Base-by-base conservation (phyloP, 2,329 filamentous ascomycete genomes). In the Sphaerulina populicola region DNA sequence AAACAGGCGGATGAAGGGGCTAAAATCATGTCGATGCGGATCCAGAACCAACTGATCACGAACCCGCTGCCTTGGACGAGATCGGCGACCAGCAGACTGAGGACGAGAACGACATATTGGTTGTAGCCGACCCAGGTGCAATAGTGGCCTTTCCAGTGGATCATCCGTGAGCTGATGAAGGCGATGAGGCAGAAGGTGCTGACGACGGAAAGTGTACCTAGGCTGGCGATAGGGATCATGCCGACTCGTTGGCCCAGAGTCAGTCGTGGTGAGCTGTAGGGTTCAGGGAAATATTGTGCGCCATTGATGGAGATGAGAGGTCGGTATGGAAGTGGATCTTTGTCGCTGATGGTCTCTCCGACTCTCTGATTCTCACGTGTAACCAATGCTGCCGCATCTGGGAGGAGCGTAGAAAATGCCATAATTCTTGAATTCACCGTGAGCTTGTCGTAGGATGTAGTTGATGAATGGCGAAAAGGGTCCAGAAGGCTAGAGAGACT, bases 11-110 rank as follows among this genome's bases (percentile, higher is more conserved):
- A 58, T 0, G 74, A 76, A 2, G 73, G 73, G 1, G 81, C 78
- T 1, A 74, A 60, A 12, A 86, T 75, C 0, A 69, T 72, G 62
- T 83, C 72, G 11, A 70, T 64, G 1, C 67, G 64, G 4, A 85
- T 69, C 77, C 82, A 83, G 33, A 76, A 69, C 3, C 76, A 74
- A 54, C 82, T 85, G 44, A 86, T 70, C 39, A 83, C 60, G 62
- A 86, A 87, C 3, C 81, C 79, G 0, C 79, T 64, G 6, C 79
- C 74, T 60, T 86, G 83, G 60, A 83, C 79, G 49, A 85, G 74
- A 59, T 87, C 83, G 52, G 83, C 82, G 18, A 84, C 68, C 4
- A 87, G 70, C 0, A 87, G 74, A 63, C 86, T 86, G 64, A 84
- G 78, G 52, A 86, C 82, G 4, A 87, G 72, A 0, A 86, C 71